A percentile compares a stretch with the other conserved stretches of the same genome.
These are phyloP conservation scores for Solioccasus polychromus DNA, from an alignment of 768 basidiomycete species.

Conservation along the genomic window DNA sequence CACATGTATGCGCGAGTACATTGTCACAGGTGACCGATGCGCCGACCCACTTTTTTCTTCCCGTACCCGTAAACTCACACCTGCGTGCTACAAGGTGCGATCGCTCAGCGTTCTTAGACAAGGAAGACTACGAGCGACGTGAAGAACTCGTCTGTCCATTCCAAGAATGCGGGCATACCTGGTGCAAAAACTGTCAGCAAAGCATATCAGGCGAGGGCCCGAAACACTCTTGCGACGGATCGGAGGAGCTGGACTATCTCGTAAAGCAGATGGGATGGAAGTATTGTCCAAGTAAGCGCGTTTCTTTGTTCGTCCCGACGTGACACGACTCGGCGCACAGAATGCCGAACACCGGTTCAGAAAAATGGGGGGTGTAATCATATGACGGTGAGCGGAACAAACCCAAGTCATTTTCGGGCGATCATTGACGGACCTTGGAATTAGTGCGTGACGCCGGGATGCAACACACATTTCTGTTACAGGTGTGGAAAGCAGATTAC, in stretches of 20 bases:
- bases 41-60: background rate
- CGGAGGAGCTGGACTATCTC: conserved; percentile 48
- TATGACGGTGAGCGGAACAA: conserved; percentile 46
- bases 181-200: conserved; percentile 62
- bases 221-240: conserved; percentile 56
- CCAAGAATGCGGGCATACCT: conserved; percentile 45
- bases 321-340: conserved; percentile 20
- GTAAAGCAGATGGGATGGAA: conserved; percentile 58
- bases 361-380: conserved; percentile 57
- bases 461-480: conserved; percentile 58
- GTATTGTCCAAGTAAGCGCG: conserved; percentile 51
- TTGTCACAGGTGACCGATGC: conserved; percentile 45
- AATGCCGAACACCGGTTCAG: conserved; percentile 46
- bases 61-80: background rate
- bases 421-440: background rate
- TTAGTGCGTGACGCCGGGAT: conserved; percentile 51
- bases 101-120: conserved; percentile 47
- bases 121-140: conserved; percentile 39
- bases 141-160: conserved; percentile 49
- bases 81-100: conserved; percentile 47
- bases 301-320: background rate
- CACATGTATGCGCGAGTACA: conserved; percentile 39
- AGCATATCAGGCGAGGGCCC: conserved; percentile 28
- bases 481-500: conserved; percentile 48
- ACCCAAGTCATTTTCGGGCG: background rate